Base-by-base conservation (phyloP, 768 basidiomycete species). In the Boletus sp. region DNA sequence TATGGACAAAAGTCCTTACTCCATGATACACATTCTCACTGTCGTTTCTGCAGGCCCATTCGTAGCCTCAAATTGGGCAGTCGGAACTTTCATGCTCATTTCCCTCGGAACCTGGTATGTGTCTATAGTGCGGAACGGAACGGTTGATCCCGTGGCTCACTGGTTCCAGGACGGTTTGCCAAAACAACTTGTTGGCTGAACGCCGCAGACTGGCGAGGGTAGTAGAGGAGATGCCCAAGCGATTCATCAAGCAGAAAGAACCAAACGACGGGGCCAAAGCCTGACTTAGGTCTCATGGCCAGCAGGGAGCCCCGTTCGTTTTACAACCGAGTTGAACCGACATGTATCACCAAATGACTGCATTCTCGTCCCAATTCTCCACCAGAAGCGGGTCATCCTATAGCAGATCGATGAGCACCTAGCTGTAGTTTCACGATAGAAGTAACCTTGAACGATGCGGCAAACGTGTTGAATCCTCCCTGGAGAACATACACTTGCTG, bases 61-160 rank as follows among this genome's bases (percentile, higher is more conserved):
- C 55, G 77, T 83, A 39, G 90, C 89, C 37, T 86, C 82, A 3
- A 83, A 90, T 67, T 93, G 91, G 91, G 89, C 87, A 14, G 78
- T 90, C 18, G 88, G 83, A 7, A 85, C 90, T 2, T 93, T 90
- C 64, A 73, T 83, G 60, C 59, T 85, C 20, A 77, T 92, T 40
- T 87, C 90, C 4, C 52, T 85, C 3, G 84, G 83, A 46, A 84
- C 86, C 24, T 92, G 86, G 90, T 91, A 60, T 57, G 84, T 77
- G 42, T 36, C 37, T 32, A 32, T 55, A 32, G 35, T 55, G 52
- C 41, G 33, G 36, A 58, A 54, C 33, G 29, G 33, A 44, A 50
- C 30, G 50, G 48, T 50, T 20, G 51, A 51, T n/a, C 10, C 4
- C 49, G 5, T 50, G 32, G 44, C 63, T 65, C 45, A 63, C 50